Percentiles rank a stretch among this genome's conserved stretches.
Conservation (phyloP, 1,284 basidiomycete genomes). For the Microbotryum silenes-acaulis region DNA sequence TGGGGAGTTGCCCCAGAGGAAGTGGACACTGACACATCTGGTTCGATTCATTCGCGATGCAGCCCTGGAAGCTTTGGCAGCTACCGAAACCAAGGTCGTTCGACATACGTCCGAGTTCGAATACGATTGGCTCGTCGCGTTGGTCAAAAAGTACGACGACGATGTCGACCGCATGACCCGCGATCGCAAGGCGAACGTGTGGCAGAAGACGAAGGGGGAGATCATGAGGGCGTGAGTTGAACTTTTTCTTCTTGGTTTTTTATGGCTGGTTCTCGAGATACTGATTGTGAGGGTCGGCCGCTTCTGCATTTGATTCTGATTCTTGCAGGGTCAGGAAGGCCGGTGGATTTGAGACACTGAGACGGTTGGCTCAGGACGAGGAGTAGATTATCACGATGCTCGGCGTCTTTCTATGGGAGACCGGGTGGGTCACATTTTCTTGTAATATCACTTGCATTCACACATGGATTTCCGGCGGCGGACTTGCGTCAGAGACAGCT, state of each 20-base stretch:
- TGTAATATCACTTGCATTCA: no score
- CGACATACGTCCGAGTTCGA: conserved; percentile 68
- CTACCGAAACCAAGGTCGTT: conserved; percentile 45
- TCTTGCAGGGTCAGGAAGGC: conserved; percentile 25
- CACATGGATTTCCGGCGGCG: no score
- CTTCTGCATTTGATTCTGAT: background rate
- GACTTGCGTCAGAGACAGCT: background rate
- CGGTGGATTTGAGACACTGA: conserved; percentile 22
- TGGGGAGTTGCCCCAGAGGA: no score
- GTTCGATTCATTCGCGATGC: background rate
- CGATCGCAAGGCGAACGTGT: conserved; percentile 70
- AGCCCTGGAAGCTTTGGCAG: conserved; percentile 49
- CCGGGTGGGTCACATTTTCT: no score
- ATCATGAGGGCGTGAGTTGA: conserved; percentile 46
- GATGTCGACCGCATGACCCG: conserved; percentile 70
- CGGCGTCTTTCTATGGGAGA: no score
- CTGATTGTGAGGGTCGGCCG: background rate
- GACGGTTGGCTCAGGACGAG: no score
- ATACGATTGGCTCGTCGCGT: conserved; percentile 55
- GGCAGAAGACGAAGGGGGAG: conserved; percentile 81
- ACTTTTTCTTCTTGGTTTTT: no score
- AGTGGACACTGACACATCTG: no score
- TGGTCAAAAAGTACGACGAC: conserved; percentile 63
- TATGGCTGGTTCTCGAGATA: background rate
- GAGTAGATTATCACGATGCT: no score